Evolutionary conservation across 1,284 basidiomycete genomes (phyloP).

Genomic region (Ganoderma multipileum): DNA sequence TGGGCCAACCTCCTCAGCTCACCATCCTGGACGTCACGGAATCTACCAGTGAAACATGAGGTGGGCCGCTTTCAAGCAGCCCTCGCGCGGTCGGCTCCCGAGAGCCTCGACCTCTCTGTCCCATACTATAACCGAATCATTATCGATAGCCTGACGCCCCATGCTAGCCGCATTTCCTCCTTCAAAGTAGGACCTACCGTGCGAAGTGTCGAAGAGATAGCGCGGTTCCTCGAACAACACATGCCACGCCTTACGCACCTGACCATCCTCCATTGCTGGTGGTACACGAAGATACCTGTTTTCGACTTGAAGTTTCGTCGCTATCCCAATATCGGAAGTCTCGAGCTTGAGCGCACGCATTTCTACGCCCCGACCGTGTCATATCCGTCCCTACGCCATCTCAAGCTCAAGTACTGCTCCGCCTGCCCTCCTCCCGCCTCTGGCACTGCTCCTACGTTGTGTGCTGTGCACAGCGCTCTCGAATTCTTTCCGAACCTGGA

Average conservation of each 20-base stretch:
- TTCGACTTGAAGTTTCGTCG: background rate
- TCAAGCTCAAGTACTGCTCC: background rate
- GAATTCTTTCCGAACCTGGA: background rate
- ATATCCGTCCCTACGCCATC: background rate
- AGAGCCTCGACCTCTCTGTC: background rate
- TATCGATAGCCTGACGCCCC: background rate
- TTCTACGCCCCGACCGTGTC: background rate
- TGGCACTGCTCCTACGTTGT: background rate
- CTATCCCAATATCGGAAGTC: background rate
- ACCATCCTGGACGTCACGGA: background rate
- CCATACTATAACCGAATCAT: too few species aligned
- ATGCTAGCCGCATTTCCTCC: background rate
- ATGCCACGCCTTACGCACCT: slow-evolving; percentile 1
- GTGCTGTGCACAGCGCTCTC: background rate
- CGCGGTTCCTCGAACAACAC: background rate
- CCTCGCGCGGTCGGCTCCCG: background rate
- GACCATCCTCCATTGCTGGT: background rate
- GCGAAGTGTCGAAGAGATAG: too few species aligned
- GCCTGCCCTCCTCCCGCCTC: background rate
- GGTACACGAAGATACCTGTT: background rate
- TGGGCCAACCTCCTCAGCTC: slow-evolving; percentile 4
- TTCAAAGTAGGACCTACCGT: background rate
- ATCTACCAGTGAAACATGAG: background rate
- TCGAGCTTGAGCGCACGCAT: background rate
- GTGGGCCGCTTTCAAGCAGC: background rate